Base-by-base conservation (phyloP, 1,139 yeast genomes). In the Barnettozyma hawaiiensis region DNA sequence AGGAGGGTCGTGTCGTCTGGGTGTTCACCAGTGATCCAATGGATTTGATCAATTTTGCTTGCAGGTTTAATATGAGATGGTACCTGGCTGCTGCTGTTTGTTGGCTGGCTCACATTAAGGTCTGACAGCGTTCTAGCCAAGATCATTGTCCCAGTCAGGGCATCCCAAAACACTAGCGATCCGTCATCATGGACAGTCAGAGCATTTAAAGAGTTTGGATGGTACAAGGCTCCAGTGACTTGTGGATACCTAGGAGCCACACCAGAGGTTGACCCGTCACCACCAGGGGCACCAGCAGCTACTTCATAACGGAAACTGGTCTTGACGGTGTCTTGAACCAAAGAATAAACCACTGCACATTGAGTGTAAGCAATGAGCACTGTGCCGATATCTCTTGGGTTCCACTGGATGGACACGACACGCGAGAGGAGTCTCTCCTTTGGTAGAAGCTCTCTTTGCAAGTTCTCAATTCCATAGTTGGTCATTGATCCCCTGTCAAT, bases 161-260 rank as follows among this genome's bases (percentile, higher is more conserved):
- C 81, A 62, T 92, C 98, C 97, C 97, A 94, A 56, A 92, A 92
- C 5, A 78, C 96, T 37, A 94, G 57, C 0, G 95, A 75, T 40
- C 90, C 92, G 55, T 90, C 97, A 16, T 67, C 77, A 59, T 90
- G 95, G 2, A 79, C 75, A 0, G 96, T 82, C 14, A 85, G 72
- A 6, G 87, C 67, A 60, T 90, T 95, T 37, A 87, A 72, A 0
- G 97, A 97, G 59, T 89, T 87, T 2, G 99, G 98, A 60, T 90
- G 97, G 76, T 86, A 92, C 33, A 78, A 69, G 0, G 96, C 81
- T 42, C 77, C 78, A 2, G 69, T 54, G 3, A 85, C 59, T 35
- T 69, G 75, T 1, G 92, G 82, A 24, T 60, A 63, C 38, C 79
- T 61, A 16, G 47, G n/a, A n/a, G n/a, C 44, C 22, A 53, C 53